Evolutionary conservation across 768 basidiomycete genomes (phyloP).

Genomic region (Tricholoma furcatifolium): DNA sequence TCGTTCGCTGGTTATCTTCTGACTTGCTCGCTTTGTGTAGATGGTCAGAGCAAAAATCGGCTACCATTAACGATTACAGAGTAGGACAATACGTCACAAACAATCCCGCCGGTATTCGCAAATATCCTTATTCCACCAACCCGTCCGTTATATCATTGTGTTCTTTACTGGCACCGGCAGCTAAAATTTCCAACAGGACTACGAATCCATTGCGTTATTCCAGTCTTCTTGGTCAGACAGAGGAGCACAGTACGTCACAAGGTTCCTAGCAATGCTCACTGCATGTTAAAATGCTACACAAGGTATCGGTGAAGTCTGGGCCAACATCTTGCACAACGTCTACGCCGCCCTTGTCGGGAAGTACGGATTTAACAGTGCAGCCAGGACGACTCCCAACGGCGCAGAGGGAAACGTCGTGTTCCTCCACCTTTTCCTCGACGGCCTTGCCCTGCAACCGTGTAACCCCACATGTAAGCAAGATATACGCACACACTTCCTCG

Average conservation of each 20-base stretch:
- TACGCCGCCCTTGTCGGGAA: conserved; percentile 33
- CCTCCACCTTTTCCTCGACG: conserved; percentile 47
- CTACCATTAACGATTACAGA: background rate
- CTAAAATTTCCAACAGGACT: too few relatives aligned
- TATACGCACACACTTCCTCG: background rate
- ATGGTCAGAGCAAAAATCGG: too few relatives aligned
- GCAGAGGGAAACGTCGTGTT: conserved; percentile 45
- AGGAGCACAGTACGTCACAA: too few relatives aligned
- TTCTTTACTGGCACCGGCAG: background rate
- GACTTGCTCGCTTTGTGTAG: too few relatives aligned
- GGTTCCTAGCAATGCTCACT: too few relatives aligned
- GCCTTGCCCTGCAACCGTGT: conserved; percentile 43
- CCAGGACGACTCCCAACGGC: conserved; percentile 34
- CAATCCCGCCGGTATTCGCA: too few relatives aligned
- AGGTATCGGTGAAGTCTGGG: conserved; percentile 42
- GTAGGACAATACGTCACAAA: background rate
- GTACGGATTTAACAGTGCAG: conserved; percentile 31
- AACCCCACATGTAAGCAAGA: conserved; percentile 41
- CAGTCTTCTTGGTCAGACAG: too few relatives aligned
- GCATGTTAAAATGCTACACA: too few relatives aligned
- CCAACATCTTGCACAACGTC: conserved; percentile 30
- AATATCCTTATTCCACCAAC: too few relatives aligned
- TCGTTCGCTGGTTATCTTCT: background rate
- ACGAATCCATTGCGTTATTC: too few relatives aligned
- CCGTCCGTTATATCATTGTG: too few relatives aligned